These are phyloP conservation scores for Gnaphalium uliginosum DNA, from an alignment of 129 eudicot species.

Conservation along the genomic window DNA sequence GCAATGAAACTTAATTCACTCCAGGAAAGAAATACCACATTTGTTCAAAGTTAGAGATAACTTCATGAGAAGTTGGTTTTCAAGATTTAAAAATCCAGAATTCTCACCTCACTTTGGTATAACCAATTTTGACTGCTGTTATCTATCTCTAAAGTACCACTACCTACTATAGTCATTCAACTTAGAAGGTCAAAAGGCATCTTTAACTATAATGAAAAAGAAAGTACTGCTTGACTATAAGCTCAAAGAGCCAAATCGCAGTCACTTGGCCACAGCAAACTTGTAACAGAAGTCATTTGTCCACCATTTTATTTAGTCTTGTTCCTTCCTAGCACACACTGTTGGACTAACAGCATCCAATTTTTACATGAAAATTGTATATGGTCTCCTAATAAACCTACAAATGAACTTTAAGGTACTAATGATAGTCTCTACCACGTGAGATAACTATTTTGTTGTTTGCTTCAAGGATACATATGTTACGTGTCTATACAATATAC, in stretches of 20 bases:
- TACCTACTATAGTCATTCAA: not conserved
- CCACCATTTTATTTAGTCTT: not conserved
- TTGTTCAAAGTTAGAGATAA: too few relatives aligned
- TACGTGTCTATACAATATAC: not conserved
- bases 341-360: not conserved
- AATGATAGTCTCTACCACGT: not conserved
- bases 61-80: too few relatives aligned
- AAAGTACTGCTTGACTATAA: not conserved
- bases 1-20: too few relatives aligned
- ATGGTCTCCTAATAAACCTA: not conserved
- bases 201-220: not conserved
- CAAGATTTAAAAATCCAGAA: too few relatives aligned
- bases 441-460: not conserved
- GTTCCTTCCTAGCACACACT: not conserved
- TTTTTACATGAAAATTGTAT: not conserved
- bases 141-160: not conserved
- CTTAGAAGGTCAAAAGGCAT: not conserved
- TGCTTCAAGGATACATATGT: conserved; percentile 5
- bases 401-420: not conserved
- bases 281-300: not conserved
- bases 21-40: too few relatives aligned
- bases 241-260: not conserved
- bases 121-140: too few relatives aligned
- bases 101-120: too few relatives aligned
- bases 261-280: not conserved